A percentile compares a stretch with the other conserved stretches of the same genome.
Evolutionary conservation across 1,139 yeast genomes (phyloP).

Genomic region (Scheffersomyces lignicola): DNA sequence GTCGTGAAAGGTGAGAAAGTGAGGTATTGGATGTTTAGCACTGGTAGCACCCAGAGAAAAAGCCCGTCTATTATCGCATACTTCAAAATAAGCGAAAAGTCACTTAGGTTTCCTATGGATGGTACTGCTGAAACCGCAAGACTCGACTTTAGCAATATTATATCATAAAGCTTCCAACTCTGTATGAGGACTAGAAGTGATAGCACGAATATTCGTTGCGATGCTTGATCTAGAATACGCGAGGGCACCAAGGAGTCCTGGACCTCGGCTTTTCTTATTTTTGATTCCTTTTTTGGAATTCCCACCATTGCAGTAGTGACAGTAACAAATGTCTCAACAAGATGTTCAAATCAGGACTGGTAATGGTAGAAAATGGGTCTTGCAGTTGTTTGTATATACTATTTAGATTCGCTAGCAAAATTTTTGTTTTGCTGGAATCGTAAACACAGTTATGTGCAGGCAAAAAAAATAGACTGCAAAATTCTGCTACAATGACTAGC

Average conservation of each 20-base stretch:
- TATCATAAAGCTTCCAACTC: conserved; percentile 78
- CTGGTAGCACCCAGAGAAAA: conserved; percentile 68
- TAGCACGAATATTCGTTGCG: conserved; percentile 67
- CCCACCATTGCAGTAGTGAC: background rate
- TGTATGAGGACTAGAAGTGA: conserved; percentile 74
- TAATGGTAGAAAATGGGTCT: too few relatives aligned
- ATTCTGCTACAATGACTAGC: too few relatives aligned
- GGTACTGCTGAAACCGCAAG: conserved; percentile 14
- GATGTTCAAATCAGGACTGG: too few relatives aligned
- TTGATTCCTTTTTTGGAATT: too few relatives aligned
- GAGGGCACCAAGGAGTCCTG: conserved; percentile 47
- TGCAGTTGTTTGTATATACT: too few relatives aligned
- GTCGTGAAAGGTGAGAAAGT: conserved; percentile 58
- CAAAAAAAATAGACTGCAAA: too few relatives aligned
- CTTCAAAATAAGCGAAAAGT: conserved; percentile 64
- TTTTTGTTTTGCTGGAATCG: too few relatives aligned
- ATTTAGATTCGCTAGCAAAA: too few relatives aligned
- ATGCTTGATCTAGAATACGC: conserved; percentile 69
- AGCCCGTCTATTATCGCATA: conserved; percentile 72
- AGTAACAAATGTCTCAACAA: background rate
- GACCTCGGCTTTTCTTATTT: conserved; percentile 4
- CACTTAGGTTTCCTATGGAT: conserved; percentile 24
- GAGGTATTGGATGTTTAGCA: conserved; percentile 72
- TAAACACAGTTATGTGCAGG: too few relatives aligned
- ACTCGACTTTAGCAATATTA: conserved; percentile 45